Base-by-base conservation (phyloP, 179 eudicot genomes). In the Beta macrorhiza region DNA sequence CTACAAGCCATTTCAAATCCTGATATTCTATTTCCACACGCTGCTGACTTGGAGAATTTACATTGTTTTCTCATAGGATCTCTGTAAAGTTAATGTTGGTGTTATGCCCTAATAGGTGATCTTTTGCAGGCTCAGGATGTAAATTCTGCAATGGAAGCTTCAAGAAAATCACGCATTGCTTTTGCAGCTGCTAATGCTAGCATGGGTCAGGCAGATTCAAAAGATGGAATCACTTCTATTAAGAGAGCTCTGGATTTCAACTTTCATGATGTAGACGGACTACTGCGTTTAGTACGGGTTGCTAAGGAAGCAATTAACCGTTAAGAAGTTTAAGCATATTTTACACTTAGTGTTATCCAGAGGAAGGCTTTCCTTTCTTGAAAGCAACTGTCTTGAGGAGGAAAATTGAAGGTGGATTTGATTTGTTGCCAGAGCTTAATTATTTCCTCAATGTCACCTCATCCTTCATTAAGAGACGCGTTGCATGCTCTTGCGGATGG, bases 121-220 rank as follows among this genome's bases (percentile, higher is more conserved):
- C 78, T 67, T 81, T 68, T 86, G 89, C 90, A 96, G 99, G 88
- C 97, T 73, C 93, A 87, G 84, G 96, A 94, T 80, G 96, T 90
- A 74, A 90, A 87, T 83, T 85, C 55, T 80, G 97, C 98, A 79
- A 96, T 96, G 99, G 99, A 96, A 86, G 99, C 99, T 72, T 91
- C 97, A 57, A 90, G 94, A 82, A 96, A 90, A 89, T 91, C 99
- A 64, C 90, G 89, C 75, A 65, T 79, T 80, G 95, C 99, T 80
- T 93, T 89, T 82, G 82, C 86, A 82, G 92, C 98, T 74, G 97
- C 92, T 85, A 89, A 83, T 80, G 75, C 79, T 55, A 86, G 87
- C 78, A 82, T 79, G 74, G 88, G 86, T 74, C 90, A 88, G 78
- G 82, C 83, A 74, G 78, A 86, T 67, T 76, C 22, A 49, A 88